Evolutionary conservation across 1,284 basidiomycete species (phyloP).

Genomic region (Jaminaea rosea): DNA sequence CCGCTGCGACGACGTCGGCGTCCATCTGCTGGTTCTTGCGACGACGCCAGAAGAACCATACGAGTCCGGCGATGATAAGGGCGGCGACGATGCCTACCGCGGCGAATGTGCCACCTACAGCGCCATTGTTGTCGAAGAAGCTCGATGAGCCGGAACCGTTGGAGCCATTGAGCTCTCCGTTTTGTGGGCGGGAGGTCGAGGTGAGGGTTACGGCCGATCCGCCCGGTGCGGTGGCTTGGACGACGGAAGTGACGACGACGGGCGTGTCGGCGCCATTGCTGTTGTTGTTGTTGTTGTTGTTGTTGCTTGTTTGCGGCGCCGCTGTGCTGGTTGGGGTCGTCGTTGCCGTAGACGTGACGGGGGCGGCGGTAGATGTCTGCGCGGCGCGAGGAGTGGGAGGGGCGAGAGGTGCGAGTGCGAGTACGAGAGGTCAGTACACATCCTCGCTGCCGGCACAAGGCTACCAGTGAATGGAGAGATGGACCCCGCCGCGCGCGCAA

Average conservation of each 20-base stretch:
- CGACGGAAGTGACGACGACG: background rate
- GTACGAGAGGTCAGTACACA: too few species aligned
- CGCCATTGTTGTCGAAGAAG: constrained; percentile 42
- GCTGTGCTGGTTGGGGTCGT: background rate
- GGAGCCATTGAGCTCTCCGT: constrained; percentile 12
- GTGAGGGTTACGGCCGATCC: constrained; percentile 11
- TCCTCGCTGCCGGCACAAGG: too few species aligned
- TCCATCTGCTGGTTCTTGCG: constrained; percentile 43
- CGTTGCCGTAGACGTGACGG: background rate
- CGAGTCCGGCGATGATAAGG: constrained; percentile 24
- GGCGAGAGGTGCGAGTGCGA: too few species aligned
- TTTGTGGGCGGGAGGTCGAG: constrained; percentile 12
- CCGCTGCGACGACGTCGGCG: constrained; percentile 44
- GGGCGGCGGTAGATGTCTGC: too few species aligned
- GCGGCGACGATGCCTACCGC: constrained; percentile 40
- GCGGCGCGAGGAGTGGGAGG: too few species aligned
- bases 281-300: too few species aligned
- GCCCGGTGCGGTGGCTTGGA: background rate
- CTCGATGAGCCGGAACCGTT: constrained; percentile 8
- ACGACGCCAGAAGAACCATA: constrained; percentile 37
- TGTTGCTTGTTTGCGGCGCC: background rate
- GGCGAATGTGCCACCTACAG: constrained; percentile 45
- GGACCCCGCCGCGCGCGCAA: too few species aligned
- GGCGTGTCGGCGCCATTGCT: too few species aligned
- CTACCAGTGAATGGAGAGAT: too few species aligned